phyloP scores from a whole-genome alignment of 1,284 basidiomycete species.

The Heterobasidion parviporum region DNA sequence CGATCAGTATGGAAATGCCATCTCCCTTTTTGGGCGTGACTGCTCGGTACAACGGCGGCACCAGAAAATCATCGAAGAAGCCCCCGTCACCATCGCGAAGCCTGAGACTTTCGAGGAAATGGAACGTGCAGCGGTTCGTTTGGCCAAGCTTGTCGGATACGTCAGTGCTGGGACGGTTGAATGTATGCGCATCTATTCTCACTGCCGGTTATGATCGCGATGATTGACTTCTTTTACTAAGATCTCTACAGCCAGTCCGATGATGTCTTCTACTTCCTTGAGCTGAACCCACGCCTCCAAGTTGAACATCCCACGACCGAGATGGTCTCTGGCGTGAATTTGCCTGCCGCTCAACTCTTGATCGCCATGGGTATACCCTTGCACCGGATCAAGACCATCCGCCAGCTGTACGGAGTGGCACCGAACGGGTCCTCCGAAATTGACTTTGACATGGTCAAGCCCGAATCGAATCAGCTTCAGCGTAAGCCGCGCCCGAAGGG shows the following conservation, averaged over 20 bases:
- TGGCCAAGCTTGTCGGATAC: slow-evolving; percentile 98
- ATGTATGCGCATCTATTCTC: slow-evolving; percentile 44
- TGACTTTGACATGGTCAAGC: slow-evolving; percentile 93
- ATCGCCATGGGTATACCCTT: slow-evolving; percentile 98
- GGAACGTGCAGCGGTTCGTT: slow-evolving; percentile 96
- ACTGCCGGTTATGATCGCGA: too few species aligned
- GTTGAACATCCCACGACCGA: slow-evolving; percentile 99
- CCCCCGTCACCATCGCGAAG: slow-evolving; percentile 95
- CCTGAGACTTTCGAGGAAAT: slow-evolving; percentile 90
- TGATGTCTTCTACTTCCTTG: slow-evolving; percentile 95
- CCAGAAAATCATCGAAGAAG: slow-evolving; percentile 99
- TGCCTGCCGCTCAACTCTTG: slow-evolving; percentile 96
- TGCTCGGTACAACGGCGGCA: slow-evolving; percentile 99
- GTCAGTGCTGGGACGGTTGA: slow-evolving; percentile 99
- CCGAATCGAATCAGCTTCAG: slow-evolving; percentile 82
- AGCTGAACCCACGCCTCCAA: slow-evolving; percentile 98
- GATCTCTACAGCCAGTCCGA: slow-evolving; percentile 95
- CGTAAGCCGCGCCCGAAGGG: slow-evolving; percentile 96
- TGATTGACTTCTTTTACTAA: slow-evolving; percentile 20
- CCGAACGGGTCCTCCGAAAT: slow-evolving; percentile 85
- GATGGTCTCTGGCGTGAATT: slow-evolving; percentile 98
- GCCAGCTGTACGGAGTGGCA: slow-evolving; percentile 91
- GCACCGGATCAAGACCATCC: slow-evolving; percentile 93
- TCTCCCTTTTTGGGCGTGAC: slow-evolving; percentile 98
- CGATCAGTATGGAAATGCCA: slow-evolving; percentile 99